phyloP scores from a whole-genome alignment of 352 stramenopile genomes.

The Aphanomyces stellatus region DNA sequence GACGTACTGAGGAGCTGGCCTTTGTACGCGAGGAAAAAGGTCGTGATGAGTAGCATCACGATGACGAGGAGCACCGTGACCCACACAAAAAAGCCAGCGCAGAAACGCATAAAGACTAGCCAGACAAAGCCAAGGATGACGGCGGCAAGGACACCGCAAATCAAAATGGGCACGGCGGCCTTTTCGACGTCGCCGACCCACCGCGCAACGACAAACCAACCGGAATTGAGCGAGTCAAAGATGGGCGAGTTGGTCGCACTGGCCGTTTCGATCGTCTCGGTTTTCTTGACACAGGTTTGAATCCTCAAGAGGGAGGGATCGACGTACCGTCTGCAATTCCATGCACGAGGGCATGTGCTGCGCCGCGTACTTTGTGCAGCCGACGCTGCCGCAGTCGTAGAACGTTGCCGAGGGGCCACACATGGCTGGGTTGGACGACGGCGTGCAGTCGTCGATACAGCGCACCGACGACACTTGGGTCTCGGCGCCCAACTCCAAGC shows the following conservation, averaged over 20 bases:
- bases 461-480: conserved; percentile 34
- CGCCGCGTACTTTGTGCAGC: conserved; percentile 29
- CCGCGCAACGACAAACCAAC: conserved; percentile 59
- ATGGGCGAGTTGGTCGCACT: conserved; percentile 4
- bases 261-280: not conserved
- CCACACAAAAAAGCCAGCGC: conserved; percentile 71
- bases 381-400: conserved; percentile 35
- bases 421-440: conserved; percentile 24
- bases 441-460: conserved; percentile 55
- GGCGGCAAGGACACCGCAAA: conserved; percentile 60
- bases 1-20: conserved; percentile 43
- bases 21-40: conserved; percentile 69
- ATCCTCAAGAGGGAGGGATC: no score
- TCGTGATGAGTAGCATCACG: conserved; percentile 55
- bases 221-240: conserved; percentile 19
- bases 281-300: no score
- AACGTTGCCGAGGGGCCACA: conserved; percentile 39
- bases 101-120: conserved; percentile 66
- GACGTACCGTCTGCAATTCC: not conserved
- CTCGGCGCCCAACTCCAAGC: conserved; percentile 53
- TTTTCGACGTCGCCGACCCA: conserved; percentile 76
- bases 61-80: conserved; percentile 58
- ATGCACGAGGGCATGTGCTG: conserved; percentile 2
- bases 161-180: conserved; percentile 60
- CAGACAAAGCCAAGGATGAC: conserved; percentile 62